These are phyloP conservation scores for Venturia asperata DNA, from an alignment of 2,329 filamentous ascomycete species.

Conservation along the genomic window DNA sequence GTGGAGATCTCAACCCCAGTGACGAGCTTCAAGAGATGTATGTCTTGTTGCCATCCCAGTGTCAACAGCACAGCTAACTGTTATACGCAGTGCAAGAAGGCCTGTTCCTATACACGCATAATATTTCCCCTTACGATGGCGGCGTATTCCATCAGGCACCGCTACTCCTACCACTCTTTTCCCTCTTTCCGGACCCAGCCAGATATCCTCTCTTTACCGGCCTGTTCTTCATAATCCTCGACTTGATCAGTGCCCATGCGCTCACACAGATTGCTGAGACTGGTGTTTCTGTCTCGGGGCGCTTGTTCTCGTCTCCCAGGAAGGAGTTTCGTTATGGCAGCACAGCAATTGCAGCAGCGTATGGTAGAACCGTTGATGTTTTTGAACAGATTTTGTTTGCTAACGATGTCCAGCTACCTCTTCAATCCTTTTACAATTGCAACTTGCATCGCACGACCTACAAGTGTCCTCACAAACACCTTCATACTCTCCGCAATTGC, in stretches of 20 bases:
- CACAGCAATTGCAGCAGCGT: conserved; percentile 71
- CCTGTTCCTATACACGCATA: conserved; percentile 89
- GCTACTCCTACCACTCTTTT: conserved; percentile 83
- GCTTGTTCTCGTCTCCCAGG: conserved; percentile 70
- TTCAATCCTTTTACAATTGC: conserved; percentile 93
- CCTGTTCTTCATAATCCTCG: conserved; percentile 71
- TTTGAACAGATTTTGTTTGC: neutral
- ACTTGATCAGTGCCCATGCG: conserved; percentile 74
- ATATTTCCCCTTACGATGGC: conserved; percentile 94
- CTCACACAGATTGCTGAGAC: conserved; percentile 74
- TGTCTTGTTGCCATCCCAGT: conserved; percentile 30
- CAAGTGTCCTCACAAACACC: conserved; percentile 79
- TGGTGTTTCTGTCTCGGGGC: conserved; percentile 66
- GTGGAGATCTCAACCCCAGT: conserved; percentile 96
- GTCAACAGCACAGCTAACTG: neutral
- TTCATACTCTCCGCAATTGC: conserved; percentile 79
- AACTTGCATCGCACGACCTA: conserved; percentile 83
- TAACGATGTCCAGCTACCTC: conserved; percentile 57
- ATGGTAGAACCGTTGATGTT: conserved; percentile 29
- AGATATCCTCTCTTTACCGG: conserved; percentile 66
- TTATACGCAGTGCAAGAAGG: conserved; percentile 80
- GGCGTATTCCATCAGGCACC: conserved; percentile 78
- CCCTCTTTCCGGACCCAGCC: conserved; percentile 67
- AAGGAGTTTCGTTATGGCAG: conserved; percentile 68
- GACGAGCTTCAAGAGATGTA: conserved; percentile 95